These are phyloP conservation scores for Paralagenidium karlingii DNA, from an alignment of 352 stramenopile species.

Conservation along the genomic window DNA sequence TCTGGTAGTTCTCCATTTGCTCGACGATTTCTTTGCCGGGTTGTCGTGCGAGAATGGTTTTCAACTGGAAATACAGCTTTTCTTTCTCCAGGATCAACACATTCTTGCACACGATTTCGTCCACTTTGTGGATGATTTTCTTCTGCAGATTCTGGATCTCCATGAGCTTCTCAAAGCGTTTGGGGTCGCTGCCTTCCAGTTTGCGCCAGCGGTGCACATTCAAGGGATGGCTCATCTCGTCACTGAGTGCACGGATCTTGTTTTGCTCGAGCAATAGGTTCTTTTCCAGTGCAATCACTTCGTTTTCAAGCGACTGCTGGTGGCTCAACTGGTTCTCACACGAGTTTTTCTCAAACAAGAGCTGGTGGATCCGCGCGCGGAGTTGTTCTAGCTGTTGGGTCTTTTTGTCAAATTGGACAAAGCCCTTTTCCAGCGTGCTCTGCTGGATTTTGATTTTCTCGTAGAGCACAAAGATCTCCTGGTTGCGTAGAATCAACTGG, in stretches of 20 bases:
- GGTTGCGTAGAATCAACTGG: slow-evolving; percentile 81
- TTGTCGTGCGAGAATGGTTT: slow-evolving; percentile 78
- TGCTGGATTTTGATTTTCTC: slow-evolving; percentile 89
- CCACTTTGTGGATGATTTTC: slow-evolving; percentile 72
- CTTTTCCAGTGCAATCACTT: slow-evolving; percentile 53
- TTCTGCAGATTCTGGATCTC: slow-evolving; percentile 83
- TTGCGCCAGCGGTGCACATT: slow-evolving; percentile 89
- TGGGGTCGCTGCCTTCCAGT: slow-evolving; percentile 81
- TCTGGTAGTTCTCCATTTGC: slow-evolving; percentile 77
- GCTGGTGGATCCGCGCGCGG: slow-evolving; percentile 38
- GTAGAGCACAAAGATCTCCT: slow-evolving; percentile 80
- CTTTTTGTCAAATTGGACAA: slow-evolving; percentile 62
- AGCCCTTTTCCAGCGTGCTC: slow-evolving; percentile 69
- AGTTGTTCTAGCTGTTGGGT: slow-evolving; percentile 37
- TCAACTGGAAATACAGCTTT: slow-evolving; percentile 87
- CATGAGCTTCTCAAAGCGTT: slow-evolving; percentile 78
- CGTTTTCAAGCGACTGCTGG: slow-evolving; percentile 37
- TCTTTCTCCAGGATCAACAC: slow-evolving; percentile 79
- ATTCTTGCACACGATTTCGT: slow-evolving; percentile 54
- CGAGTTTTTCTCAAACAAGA: slow-evolving; percentile 40
- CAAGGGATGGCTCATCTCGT: slow-evolving; percentile 84
- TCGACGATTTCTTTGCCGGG: slow-evolving; percentile 79
- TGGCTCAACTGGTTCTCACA: slow-evolving; percentile 52
- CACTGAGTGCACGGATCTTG: slow-evolving; percentile 79
- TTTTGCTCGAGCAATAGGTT: slow-evolving; percentile 71